Conservation (phyloP, 1,284 basidiomycete genomes). For the Leccinum fuscescens region DNA sequence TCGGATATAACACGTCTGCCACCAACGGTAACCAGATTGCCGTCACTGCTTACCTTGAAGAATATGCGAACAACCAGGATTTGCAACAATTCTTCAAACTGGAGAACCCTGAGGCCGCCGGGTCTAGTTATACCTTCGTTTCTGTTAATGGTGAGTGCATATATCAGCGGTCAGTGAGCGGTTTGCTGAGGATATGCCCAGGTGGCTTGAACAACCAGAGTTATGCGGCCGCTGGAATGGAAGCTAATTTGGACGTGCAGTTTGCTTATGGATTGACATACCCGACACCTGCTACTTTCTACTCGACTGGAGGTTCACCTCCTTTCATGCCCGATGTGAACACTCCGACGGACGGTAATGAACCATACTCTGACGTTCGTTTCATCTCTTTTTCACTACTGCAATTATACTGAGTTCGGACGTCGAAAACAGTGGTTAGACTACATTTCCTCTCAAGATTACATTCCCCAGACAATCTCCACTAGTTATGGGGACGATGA, state of each 20-base stretch:
- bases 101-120: constrained; percentile 33
- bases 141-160: constrained; percentile 44
- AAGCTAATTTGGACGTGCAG: constrained; percentile 73
- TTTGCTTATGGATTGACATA: constrained; percentile 63
- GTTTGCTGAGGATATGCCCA: constrained; percentile 1
- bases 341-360: constrained; percentile 50
- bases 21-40: constrained; percentile 49
- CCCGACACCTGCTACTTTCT: constrained; percentile 51
- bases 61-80: constrained; percentile 58
- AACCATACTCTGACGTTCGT: constrained; percentile 58
- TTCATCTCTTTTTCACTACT: background rate
- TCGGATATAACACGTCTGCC: constrained; percentile 39
- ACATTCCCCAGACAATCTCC: constrained; percentile 26
- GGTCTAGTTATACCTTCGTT: constrained; percentile 37
- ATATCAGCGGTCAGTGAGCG: background rate
- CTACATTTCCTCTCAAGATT: constrained; percentile 44
- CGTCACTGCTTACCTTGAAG: constrained; percentile 52
- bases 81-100: constrained; percentile 53
- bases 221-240: constrained; percentile 50
- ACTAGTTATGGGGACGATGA: constrained; percentile 60
- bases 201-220: constrained; percentile 66
- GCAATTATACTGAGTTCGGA: background rate
- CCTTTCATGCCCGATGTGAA: constrained; percentile 54
- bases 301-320: constrained; percentile 57
- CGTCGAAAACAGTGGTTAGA: constrained; percentile 54